Conservation (phyloP, 495 filamentous ascomycete species). For the Parathielavia appendiculata region DNA sequence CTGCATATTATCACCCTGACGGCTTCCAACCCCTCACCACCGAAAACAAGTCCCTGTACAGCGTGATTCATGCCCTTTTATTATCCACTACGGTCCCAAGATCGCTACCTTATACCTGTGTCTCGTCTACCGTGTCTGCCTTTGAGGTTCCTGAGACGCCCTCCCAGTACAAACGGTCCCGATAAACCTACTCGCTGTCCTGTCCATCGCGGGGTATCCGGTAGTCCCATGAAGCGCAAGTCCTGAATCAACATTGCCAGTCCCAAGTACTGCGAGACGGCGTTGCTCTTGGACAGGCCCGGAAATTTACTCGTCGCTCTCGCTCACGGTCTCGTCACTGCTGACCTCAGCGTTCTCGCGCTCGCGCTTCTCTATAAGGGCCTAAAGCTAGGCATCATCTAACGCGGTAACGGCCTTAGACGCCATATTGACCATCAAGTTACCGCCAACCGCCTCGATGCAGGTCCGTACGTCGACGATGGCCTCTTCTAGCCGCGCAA, state of each 20-base stretch:
- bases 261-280: not conserved
- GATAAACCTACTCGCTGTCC: constrained; percentile 11
- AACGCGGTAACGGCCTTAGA: constrained; percentile 98
- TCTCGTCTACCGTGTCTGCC: constrained; percentile 18
- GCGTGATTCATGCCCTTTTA: constrained; percentile 18
- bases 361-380: constrained; percentile 98
- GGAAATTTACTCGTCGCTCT: constrained; percentile 73
- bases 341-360: constrained; percentile 95
- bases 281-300: constrained; percentile 37
- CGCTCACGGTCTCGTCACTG: constrained; percentile 89
- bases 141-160: constrained; percentile 20
- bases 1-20: not conserved
- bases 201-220: constrained; percentile 3
- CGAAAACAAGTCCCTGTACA: not conserved
- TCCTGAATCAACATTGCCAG: not conserved
- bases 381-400: constrained; percentile 93
- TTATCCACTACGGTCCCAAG: not conserved
- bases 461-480: constrained; percentile 75
- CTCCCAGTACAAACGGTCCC: constrained; percentile 9
- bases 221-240: not conserved
- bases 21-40: not conserved
- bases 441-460: constrained; percentile 69
- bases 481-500: constrained; percentile 75
- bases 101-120: constrained; percentile 7
- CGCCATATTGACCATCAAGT: constrained; percentile 87